These are phyloP conservation scores for Lyophyllum shimeji DNA, from an alignment of 768 basidiomycete genomes.

Conservation along the genomic window DNA sequence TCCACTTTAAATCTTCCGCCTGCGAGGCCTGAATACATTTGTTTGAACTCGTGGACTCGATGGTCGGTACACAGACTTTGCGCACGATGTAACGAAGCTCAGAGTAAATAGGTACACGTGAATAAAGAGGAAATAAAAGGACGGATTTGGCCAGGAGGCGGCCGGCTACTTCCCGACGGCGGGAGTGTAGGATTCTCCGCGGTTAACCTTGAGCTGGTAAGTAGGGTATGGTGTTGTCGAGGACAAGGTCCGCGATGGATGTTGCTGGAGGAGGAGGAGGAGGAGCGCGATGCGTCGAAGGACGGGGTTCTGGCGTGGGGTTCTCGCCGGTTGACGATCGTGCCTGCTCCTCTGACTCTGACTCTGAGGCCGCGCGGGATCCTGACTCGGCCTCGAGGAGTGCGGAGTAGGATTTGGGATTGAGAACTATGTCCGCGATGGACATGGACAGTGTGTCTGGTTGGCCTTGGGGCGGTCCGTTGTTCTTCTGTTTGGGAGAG, in stretches of 20 bases:
- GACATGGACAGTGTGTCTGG: no score
- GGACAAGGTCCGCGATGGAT: conserved; percentile 18
- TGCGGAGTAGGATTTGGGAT: conserved; percentile 8
- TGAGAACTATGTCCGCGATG: conserved; percentile 23
- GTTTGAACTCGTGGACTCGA: no score
- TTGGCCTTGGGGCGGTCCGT: not conserved
- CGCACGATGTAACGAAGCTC: no score
- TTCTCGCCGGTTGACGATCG: not conserved
- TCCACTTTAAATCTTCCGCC: not conserved
- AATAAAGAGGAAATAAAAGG: no score
- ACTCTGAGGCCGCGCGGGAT: not conserved
- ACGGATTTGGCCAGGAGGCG: no score
- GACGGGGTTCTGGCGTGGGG: not conserved
- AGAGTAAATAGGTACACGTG: no score
- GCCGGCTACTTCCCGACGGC: no score
- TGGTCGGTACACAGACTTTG: no score
- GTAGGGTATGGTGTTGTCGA: conserved; percentile 22
- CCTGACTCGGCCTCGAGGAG: not conserved
- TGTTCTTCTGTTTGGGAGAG: not conserved
- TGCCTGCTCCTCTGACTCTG: no score
- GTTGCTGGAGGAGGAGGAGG: not conserved
- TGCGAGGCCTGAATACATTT: no score
- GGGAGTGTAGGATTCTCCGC: no score
- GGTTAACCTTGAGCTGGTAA: no score
- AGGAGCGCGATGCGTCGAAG: not conserved